Conservation (phyloP, 1,284 basidiomycete genomes). For the Fereydounia khargensis region DNA sequence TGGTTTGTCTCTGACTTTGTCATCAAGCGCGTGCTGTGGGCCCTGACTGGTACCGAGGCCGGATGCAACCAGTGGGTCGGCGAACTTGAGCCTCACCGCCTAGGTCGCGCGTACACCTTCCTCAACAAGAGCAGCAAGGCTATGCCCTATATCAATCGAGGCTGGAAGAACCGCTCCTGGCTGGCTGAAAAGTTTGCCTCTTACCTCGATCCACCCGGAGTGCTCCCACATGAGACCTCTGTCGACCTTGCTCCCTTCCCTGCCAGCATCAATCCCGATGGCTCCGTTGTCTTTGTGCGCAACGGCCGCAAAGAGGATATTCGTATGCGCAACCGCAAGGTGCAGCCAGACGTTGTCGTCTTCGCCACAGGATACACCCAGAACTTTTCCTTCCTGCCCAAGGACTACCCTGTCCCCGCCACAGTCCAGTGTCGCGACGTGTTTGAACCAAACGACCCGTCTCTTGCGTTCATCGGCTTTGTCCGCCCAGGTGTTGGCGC, state of each 20-base stretch:
- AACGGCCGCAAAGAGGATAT: slow-evolving; percentile 61
- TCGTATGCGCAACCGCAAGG: slow-evolving; percentile 60
- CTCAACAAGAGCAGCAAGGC: slow-evolving; percentile 59
- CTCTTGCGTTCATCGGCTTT: slow-evolving; percentile 67
- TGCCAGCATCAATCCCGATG: slow-evolving; percentile 61
- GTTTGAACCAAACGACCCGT: slow-evolving; percentile 62
- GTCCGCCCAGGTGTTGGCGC: slow-evolving; percentile 67
- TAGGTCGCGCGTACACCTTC: slow-evolving; percentile 64
- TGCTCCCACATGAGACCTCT: slow-evolving; percentile 62
- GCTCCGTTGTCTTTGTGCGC: slow-evolving; percentile 62
- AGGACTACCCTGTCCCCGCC: slow-evolving; percentile 62
- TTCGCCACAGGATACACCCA: slow-evolving; percentile 60
- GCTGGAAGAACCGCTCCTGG: slow-evolving; percentile 59
- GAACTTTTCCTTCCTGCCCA: slow-evolving; percentile 63
- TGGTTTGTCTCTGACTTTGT: slow-evolving; percentile 70
- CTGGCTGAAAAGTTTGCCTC: slow-evolving; percentile 44
- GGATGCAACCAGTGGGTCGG: slow-evolving; percentile 71
- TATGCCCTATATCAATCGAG: slow-evolving; percentile 60
- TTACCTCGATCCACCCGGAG: slow-evolving; percentile 61
- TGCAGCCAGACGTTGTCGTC: slow-evolving; percentile 63
- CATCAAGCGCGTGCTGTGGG: slow-evolving; percentile 67
- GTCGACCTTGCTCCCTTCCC: slow-evolving; percentile 69
- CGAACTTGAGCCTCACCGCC: slow-evolving; percentile 64
- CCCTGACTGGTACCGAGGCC: slow-evolving; percentile 66
- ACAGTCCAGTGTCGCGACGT: slow-evolving; percentile 65